phyloP scores from a whole-genome alignment of 805 yeast genomes.

The Millerago galiae region DNA sequence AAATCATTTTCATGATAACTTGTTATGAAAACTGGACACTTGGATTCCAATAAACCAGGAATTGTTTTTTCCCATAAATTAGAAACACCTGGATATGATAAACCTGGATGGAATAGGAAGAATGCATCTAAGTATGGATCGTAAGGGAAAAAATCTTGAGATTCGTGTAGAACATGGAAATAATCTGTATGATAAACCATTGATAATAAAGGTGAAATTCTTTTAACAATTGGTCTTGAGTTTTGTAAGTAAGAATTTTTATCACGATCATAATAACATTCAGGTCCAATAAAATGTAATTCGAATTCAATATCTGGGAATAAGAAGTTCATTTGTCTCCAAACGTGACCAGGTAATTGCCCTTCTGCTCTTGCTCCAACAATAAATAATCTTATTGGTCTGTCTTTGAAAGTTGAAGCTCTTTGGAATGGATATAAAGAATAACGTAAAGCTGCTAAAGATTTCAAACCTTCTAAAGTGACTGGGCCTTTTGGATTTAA shows the following conservation, averaged over 20 bases:
- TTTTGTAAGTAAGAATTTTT: conserved; percentile 53
- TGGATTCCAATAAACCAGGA: conserved; percentile 84
- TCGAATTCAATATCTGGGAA: conserved; percentile 82
- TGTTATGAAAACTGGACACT: conserved; percentile 87
- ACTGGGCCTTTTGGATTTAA: conserved; percentile 81
- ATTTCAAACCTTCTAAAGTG: conserved; percentile 87
- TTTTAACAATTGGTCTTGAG: conserved; percentile 60
- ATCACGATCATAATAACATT: conserved; percentile 70
- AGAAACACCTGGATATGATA: conserved; percentile 72
- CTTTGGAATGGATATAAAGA: conserved; percentile 68
- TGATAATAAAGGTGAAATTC: conserved; percentile 67
- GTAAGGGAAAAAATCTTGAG: conserved; percentile 94
- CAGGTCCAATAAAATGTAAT: conserved; percentile 92
- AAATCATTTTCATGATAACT: conserved; percentile 80
- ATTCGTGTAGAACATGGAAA: conserved; percentile 85
- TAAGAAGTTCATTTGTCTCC: conserved; percentile 86
- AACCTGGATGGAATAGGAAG: conserved; percentile 93
- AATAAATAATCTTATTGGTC: conserved; percentile 85
- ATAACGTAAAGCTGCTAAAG: conserved; percentile 87
- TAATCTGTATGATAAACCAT: conserved; percentile 83
- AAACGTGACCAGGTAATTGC: conserved; percentile 86
- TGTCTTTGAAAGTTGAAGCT: conserved; percentile 61
- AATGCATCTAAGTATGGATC: conserved; percentile 94
- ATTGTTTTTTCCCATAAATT: conserved; percentile 80
- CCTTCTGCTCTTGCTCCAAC: conserved; percentile 92